Evolutionary conservation across 2,329 filamentous ascomycete genomes (phyloP), one percentile per base, ranked within the genome.

Genomic region (Penicillium brevicompactum): DNA sequence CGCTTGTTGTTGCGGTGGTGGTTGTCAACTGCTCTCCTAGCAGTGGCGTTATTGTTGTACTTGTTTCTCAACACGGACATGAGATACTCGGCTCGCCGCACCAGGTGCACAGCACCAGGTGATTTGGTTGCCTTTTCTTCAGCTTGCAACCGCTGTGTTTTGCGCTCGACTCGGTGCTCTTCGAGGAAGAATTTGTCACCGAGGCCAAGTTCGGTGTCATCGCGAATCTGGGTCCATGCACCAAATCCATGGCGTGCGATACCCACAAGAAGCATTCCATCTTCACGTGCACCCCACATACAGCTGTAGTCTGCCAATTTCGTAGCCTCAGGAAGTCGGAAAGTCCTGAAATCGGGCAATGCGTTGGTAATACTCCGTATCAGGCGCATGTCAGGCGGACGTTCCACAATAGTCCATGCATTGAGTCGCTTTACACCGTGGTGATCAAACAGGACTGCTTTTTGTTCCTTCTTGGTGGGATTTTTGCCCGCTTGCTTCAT

Each of bases 161-260:
- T 97, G 77, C 95, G 94, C 73, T 96, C 94, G 16, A 97, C 93
- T n/a, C 93, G 89, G 72, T 97, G 92, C 74, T 99, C 95, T 71
- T 99, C 94, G 1, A 99, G 78, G 77, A 96, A 99, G 71, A 97
- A 90, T 69, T 97, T 97, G 66, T 96, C 92, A 1, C 80, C 78
- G 78, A 99, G 87, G 8, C 87, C 89, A 21, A 99, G 84, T 31
- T 97, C 92, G 1, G 85, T 78, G 68, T 99, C 94, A 65, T 99
- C 94, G 6, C 94, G 88, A 66, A 99, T 97, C 64, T 92, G 89
- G 1, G 88, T 84, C 94, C 94, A 99, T 2, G 93, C 92, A 53
- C 95, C 95, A 69, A 96, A 97, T 2, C 94, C 94, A 70, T 99
- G 93, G 53, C 89, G 87, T 63, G 92, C 87, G 61, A 99, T 96